Evolutionary conservation across 495 filamentous ascomycete genomes (phyloP), one percentile per base, ranked within the genome.

Genomic region (Xylaria bambusicola): DNA sequence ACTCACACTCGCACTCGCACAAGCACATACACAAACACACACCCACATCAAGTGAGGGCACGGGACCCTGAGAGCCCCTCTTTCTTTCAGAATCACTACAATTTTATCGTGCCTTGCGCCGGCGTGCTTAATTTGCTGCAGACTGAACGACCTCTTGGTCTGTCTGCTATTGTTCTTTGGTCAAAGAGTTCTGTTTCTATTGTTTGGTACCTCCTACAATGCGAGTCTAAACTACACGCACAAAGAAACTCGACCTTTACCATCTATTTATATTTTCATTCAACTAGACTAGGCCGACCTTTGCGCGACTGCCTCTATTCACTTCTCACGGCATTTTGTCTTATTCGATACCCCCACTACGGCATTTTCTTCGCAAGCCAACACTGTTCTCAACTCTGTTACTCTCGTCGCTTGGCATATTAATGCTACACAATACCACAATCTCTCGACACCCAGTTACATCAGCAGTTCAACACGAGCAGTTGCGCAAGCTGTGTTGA

Each of bases 231-330:
- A 35, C 33, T n/a, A n/a, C 24, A n/a, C 20, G 29, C 20, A 62
- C 62, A 70, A 70, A 70, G 67, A 44, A 57, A 18, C 35, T 65
- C n/a, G 45, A 48, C 61, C 52, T 49, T 52, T 53, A 56, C 52
- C 58, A 57, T 58, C 66, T 33, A 33, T 33, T 66, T 58, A n/a
- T n/a, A n/a, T 58, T 44, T 56, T 18, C 26, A 38, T 35, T 24
- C 23, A 47, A 44, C n/a, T 31, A 17, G 4, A 17, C 41, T 29
- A 21, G 46, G 12, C 54, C 15, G 33, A 8, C 7, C 1, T 21
- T 44, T 48, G 6, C 60, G 60, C 54, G 51, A 42, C 57, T 67
- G 9, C 17, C 6, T 46, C 26, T 12, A 47, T 46, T 36, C 8
- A n/a, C 26, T 54, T 54, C 10, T 41, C n/a, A 24, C 38, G 12